These are phyloP conservation scores for Phylloporus arenicola DNA, from an alignment of 768 basidiomycete species.

Conservation along the genomic window DNA sequence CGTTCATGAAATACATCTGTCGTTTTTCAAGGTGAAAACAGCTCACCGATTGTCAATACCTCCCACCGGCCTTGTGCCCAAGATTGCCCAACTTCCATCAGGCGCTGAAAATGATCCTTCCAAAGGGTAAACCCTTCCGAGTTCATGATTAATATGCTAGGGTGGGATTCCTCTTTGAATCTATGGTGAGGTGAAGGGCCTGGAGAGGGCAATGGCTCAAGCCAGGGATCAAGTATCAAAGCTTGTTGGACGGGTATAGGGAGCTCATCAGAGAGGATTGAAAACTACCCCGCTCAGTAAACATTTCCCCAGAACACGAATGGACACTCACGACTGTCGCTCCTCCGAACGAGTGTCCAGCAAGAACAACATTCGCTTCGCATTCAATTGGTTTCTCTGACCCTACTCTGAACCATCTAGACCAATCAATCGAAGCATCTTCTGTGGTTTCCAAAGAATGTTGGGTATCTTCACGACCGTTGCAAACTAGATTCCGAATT, in stretches of 20 bases:
- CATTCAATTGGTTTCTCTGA: constrained; percentile 28
- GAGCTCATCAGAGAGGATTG: constrained; percentile 45
- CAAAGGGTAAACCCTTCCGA: constrained; percentile 77
- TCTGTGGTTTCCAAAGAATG: constrained; percentile 37
- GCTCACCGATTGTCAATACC: constrained; percentile 47
- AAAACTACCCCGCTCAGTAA: constrained; percentile 36
- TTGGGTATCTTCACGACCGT: constrained; percentile 19
- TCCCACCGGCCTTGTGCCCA: constrained; percentile 48
- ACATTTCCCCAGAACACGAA: background rate
- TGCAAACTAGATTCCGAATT: constrained; percentile 49
- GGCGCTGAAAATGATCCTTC: constrained; percentile 63
- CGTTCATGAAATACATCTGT: background rate
- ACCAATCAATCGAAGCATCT: constrained; percentile 30
- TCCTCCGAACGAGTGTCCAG: constrained; percentile 56
- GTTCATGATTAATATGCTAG: constrained; percentile 61
- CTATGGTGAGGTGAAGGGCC: constrained; percentile 34
- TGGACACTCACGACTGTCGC: constrained; percentile 42
- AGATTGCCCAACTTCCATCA: constrained; percentile 45
- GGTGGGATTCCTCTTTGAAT: constrained; percentile 15
- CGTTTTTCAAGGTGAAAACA: background rate
- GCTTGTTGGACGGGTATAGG: constrained; percentile 52
- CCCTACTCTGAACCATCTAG: constrained; percentile 37
- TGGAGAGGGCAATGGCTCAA: constrained; percentile 65
- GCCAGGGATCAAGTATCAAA: constrained; percentile 77
- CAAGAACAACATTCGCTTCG: constrained; percentile 34